Evolutionary conservation across 441 rosid genomes (phyloP), one percentile per base, ranked within the genome.

Genomic region (Arabidopsis lyrata): DNA sequence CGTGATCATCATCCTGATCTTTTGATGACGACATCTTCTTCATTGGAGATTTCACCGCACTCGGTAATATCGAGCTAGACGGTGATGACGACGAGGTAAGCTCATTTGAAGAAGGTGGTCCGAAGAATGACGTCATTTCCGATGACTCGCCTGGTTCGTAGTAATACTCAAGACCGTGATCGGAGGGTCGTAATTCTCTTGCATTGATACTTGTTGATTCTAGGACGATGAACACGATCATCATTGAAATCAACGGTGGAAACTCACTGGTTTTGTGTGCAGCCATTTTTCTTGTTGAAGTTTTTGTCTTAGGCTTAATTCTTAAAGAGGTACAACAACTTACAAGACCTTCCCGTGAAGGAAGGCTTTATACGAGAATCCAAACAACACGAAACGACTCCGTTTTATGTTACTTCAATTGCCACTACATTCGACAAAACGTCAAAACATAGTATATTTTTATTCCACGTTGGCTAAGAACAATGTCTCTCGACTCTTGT

Each of bases 161-260:
- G 68, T 86, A 87, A 83, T 75, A 85, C 69, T 74, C 86, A 14
- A 90, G 83, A 3, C 98, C 96, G 75, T 92, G 98, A 63, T 87
- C 86, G 12, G 98, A 85, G 22, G 97, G 98, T 5, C 95, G 87
- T 55, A 87, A 32, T 47, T 87, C 97, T 73, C 89, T 77, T 5
- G 82, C 88, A 8, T 8, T 16, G 0, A 81, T 18, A n/a, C 24
- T 68, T 3, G 24, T 36, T 15, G 77, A 39, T 47, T 68, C 47
- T 12, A 78, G 4, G 22, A 75, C 6, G 22, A 72, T 48, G 55
- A 77, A 5, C 49, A 70, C 0, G 48, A 75, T 38, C 55, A 85
- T 14, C 61, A 65, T 8, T 16, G 77, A 29, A 47, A 86, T 41
- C 7, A 84, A 53, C 64, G 73, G 80, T 6, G 64, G 49, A 66